Conservation (phyloP, 2,329 filamentous ascomycete genomes). For the Pseudogymnoascus sp. region DNA sequence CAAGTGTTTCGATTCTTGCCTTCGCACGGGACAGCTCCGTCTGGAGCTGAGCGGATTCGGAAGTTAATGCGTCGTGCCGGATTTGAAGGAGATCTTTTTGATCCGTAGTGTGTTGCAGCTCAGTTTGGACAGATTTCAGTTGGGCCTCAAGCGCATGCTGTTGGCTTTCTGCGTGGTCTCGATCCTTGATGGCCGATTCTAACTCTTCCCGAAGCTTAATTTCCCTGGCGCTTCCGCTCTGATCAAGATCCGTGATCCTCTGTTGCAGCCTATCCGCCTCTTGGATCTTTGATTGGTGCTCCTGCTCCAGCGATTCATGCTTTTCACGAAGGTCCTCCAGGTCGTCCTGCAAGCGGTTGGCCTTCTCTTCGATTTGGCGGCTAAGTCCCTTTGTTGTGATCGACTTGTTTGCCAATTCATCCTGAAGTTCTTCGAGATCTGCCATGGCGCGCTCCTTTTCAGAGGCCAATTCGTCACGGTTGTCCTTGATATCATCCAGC, state of each 20-base stretch:
- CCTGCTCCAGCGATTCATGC: conserved; percentile 32
- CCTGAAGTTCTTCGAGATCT: conserved; percentile 59
- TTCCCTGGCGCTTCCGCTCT: conserved; percentile 24
- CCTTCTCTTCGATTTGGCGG: conserved; percentile 66
- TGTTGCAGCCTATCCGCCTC: conserved; percentile 33
- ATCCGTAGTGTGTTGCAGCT: conserved; percentile 49
- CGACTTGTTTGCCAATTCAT: conserved; percentile 73
- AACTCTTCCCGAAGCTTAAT: conserved; percentile 37
- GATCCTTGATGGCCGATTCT: conserved; percentile 28
- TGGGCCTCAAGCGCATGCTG: conserved; percentile 38
- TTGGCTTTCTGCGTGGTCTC: conserved; percentile 28
- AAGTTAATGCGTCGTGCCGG: conserved; percentile 58
- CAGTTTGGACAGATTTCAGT: conserved; percentile 48
- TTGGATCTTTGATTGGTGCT: conserved; percentile 36
- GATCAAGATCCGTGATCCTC: conserved; percentile 31
- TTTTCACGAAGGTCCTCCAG: conserved; percentile 44
- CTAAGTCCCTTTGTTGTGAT: conserved; percentile 66
- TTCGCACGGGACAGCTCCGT: conserved; percentile 47
- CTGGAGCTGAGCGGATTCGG: conserved; percentile 59
- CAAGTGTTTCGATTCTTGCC: conserved; percentile 37
- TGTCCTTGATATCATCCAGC: conserved; percentile 45
- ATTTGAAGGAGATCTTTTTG: conserved; percentile 64
- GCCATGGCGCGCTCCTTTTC: conserved; percentile 50
- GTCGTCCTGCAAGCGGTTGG: conserved; percentile 57
- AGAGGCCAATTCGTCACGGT: conserved; percentile 43